These are phyloP conservation scores for Acorus gramineus DNA, from an alignment of 106 monocot species.

Conservation along the genomic window DNA sequence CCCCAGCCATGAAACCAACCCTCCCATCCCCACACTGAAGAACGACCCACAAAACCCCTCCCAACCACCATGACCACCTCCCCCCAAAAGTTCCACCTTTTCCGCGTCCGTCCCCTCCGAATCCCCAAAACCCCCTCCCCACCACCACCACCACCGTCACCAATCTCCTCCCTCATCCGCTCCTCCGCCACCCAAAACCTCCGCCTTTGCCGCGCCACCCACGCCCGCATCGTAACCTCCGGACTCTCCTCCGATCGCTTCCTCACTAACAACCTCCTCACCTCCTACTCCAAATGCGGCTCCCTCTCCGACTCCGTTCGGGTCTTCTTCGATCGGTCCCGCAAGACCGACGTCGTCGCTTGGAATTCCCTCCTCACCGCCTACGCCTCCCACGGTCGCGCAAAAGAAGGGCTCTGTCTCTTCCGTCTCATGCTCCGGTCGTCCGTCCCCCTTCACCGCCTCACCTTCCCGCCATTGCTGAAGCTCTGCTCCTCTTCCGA, in stretches of 20 bases:
- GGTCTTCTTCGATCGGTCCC: slow-evolving; percentile 35
- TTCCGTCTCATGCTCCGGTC: slow-evolving; percentile 39
- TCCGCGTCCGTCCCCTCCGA: too few relatives aligned
- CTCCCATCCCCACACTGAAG: too few relatives aligned
- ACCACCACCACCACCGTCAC: slow-evolving; percentile 2
- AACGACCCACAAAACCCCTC: too few relatives aligned
- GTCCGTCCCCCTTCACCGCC: slow-evolving; percentile 13
- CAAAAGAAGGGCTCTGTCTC: slow-evolving; percentile 17
- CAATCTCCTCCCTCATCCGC: slow-evolving; percentile 15
- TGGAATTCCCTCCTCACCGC: slow-evolving; percentile 72
- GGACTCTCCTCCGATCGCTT: slow-evolving; percentile 30
- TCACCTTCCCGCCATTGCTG: slow-evolving; percentile 53
- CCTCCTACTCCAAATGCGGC: slow-evolving; percentile 27
- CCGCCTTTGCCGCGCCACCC: slow-evolving; percentile 15
- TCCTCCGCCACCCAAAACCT: slow-evolving; percentile 21
- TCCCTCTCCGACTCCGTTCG: slow-evolving; percentile 28
- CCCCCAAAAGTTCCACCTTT: too few relatives aligned
- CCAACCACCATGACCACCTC: too few relatives aligned
- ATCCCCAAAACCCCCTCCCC: not conserved
- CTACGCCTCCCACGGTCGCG: slow-evolving; percentile 32
- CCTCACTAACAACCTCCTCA: slow-evolving; percentile 60
- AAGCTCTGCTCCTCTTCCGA: slow-evolving; percentile 41
- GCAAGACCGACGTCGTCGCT: slow-evolving; percentile 30
- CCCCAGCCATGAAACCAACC: too few relatives aligned
- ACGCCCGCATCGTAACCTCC: slow-evolving; percentile 38